Evolutionary conservation across 2,329 filamentous ascomycete species (phyloP).

Genomic region (Cercospora sp.): DNA sequence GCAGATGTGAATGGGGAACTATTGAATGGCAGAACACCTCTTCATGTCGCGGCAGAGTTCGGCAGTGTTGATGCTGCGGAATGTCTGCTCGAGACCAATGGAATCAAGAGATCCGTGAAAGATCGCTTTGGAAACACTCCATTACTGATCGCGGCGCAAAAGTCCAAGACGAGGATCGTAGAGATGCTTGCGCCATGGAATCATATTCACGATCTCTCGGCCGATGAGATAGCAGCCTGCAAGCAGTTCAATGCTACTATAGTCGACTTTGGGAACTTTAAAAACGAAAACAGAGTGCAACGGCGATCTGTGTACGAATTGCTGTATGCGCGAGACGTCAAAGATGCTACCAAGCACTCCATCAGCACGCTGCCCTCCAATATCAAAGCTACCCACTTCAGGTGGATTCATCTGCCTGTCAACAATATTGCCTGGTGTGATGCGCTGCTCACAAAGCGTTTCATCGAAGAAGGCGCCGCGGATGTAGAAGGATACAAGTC

Average conservation of each 20-base stretch:
- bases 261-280: conserved; percentile 32
- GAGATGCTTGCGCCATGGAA: conserved; percentile 45
- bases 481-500: conserved; percentile 65
- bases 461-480: conserved; percentile 62
- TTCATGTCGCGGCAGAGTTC: conserved; percentile 34
- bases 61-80: conserved; percentile 30
- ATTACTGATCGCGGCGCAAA: conserved; percentile 45
- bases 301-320: conserved; percentile 28
- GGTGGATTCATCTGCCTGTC: conserved; percentile 50
- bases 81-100: conserved; percentile 25
- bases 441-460: conserved; percentile 62
- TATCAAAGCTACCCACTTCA: conserved; percentile 44
- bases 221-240: conserved; percentile 27
- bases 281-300: conserved; percentile 31
- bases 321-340: conserved; percentile 25
- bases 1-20: conserved; percentile 32
- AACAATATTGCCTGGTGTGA: conserved; percentile 63
- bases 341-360: conserved; percentile 21
- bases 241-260: conserved; percentile 27
- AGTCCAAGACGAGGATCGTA: conserved; percentile 44
- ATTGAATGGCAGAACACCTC: conserved; percentile 30
- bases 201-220: conserved; percentile 32
- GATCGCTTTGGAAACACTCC: conserved; percentile 49
- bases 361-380: conserved; percentile 42
- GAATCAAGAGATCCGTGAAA: conserved; percentile 40